Conservation (phyloP, 306 rosid species). For the Cicer bijugum region DNA sequence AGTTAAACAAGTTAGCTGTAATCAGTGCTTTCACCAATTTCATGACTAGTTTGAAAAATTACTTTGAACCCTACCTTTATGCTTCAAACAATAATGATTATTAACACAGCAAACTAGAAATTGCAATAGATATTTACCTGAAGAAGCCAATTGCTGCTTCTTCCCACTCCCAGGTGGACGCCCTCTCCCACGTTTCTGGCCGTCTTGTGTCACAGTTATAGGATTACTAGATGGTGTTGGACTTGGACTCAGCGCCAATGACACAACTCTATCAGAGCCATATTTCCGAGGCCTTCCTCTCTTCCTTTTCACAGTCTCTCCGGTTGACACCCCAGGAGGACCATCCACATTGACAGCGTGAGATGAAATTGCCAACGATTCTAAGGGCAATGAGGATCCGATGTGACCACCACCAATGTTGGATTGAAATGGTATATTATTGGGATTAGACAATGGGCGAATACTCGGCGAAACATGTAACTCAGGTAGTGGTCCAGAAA, state of each 20-base stretch:
- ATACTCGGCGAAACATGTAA: conserved; percentile 62
- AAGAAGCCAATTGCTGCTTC: conserved; percentile 82
- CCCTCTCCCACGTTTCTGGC: conserved; percentile 80
- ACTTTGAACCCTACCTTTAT: conserved; percentile 29
- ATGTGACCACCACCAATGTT: conserved; percentile 59
- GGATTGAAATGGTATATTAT: conserved; percentile 67
- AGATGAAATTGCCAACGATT: conserved; percentile 65
- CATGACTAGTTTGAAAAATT: conserved; percentile 6
- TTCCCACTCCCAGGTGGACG: conserved; percentile 90
- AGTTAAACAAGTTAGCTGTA: neutral
- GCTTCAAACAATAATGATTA: conserved; percentile 31
- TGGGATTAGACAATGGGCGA: conserved; percentile 63
- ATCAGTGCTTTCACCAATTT: neutral
- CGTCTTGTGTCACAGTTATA: conserved; percentile 47
- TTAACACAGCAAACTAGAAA: conserved; percentile 27
- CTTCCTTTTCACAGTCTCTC: conserved; percentile 76
- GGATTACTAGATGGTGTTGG: conserved; percentile 61
- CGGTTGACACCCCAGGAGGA: conserved; percentile 57
- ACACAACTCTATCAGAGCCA: conserved; percentile 83
- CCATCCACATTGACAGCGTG: conserved; percentile 75
- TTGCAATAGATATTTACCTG: conserved; percentile 57
- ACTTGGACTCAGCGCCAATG: conserved; percentile 74
- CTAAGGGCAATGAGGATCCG: conserved; percentile 68
- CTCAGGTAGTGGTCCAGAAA: conserved; percentile 65
- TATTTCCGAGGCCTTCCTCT: conserved; percentile 96